Evolutionary conservation across 208 protist genomes (phyloP).

Genomic region (Naegleria fowleri): DNA sequence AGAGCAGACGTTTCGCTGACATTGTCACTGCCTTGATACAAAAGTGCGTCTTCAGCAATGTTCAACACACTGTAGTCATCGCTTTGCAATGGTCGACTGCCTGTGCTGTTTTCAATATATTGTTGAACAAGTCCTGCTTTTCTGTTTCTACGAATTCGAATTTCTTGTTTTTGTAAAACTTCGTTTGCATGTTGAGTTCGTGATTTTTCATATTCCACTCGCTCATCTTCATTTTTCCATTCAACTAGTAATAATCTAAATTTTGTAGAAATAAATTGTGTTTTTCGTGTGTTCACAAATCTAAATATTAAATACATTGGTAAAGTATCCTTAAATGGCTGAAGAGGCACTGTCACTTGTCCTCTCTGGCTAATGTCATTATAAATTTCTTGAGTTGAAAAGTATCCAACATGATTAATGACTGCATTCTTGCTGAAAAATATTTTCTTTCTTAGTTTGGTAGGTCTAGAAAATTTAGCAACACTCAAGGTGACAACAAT

Average conservation of each 20-base stretch:
- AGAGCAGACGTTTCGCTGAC: not conserved
- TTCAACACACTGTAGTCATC: not conserved
- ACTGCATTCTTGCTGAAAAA: not conserved
- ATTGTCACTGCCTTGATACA: not conserved
- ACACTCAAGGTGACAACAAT: not conserved
- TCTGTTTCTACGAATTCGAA: not conserved
- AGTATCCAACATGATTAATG: not conserved
- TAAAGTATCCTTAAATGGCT: not conserved
- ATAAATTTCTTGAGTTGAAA: not conserved
- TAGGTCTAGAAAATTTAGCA: constrained; percentile 15
- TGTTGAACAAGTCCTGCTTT: not conserved
- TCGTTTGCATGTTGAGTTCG: not conserved
- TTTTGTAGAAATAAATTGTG: not conserved
- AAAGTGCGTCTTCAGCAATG: not conserved
- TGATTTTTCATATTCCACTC: not conserved
- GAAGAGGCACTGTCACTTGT: not conserved
- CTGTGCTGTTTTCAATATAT: not conserved
- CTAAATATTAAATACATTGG: not conserved
- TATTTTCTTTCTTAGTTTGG: not conserved
- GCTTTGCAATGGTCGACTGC: not conserved
- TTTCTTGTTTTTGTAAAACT: not conserved
- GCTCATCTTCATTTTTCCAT: not conserved
- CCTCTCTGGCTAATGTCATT: not conserved
- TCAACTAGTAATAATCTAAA: not conserved
- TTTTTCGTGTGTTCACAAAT: not conserved